Evolutionary conservation across 345 rosid species (phyloP), one percentile per base, ranked within the genome.

Genomic region (Abelmoschus esculentus): DNA sequence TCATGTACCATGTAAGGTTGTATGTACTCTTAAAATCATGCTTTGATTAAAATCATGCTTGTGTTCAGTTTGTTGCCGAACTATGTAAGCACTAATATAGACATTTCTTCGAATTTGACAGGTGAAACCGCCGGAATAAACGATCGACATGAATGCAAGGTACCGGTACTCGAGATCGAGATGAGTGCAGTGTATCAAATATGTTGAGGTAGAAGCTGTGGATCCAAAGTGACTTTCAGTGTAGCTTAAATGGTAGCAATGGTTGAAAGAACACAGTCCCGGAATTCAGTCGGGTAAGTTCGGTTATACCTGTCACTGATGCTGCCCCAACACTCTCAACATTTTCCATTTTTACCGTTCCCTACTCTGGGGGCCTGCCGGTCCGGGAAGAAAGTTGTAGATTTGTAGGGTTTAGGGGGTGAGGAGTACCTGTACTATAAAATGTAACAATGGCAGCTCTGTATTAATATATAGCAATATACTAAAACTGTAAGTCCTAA

Each of bases 31-130:
- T 22, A n/a, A n/a, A n/a, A n/a, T n/a, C n/a, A n/a, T n/a, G n/a
- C n/a, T n/a, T n/a, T n/a, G n/a, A n/a, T n/a, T n/a, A n/a, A n/a
- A n/a, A 70, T 15, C 40, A 28, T 29, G 42, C 74, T 52, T 73
- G 7, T 72, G 7, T 60, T 66, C 82, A 84, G 90, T 32, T 57
- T 78, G 61, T 61, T 79, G 67, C 73, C 84, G 26, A 71, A 63
- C 59, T 62, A 32, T 63, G 60, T 44, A n/a, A 64, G 63, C 28
- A 38, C 18, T 70, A 74, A n/a, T 36, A 36, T 34, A 31, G 74
- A 57, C 38, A 18, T 49, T 77, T 38, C 67, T 29, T 70, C 61
- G 47, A 67, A 62, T 54, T 42, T 19, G 66, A 32, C 56, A 38
- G 62, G 49, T 38, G 32, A 69, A 69, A 26, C 18, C 10, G 50